Evolutionary conservation across 2,329 filamentous ascomycete genomes (phyloP), one percentile per base, ranked within the genome.

Genomic region (Phialemoniopsis sp.): DNA sequence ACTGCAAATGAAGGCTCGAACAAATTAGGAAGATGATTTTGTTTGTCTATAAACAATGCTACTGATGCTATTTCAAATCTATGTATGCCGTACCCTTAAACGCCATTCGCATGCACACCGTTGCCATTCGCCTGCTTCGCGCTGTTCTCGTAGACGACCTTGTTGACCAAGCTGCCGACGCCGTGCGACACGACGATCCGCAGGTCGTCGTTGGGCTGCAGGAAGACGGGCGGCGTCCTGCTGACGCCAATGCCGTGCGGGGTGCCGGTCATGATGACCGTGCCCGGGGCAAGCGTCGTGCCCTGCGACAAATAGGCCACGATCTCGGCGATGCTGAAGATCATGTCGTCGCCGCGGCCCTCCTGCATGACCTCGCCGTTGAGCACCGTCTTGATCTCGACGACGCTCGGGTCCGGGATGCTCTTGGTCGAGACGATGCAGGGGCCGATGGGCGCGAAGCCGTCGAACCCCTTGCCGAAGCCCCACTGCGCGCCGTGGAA

Each of bases 191-290:
- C 21, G 6, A 26, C 21, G 21, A 26, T 26, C 21, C 57, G 47
- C 37, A 67, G 62, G 37, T 51, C 48, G 37, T 51, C 48, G 13
- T 37, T 42, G 40, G 47, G 40, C 32, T 47, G 26, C 4, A 51
- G 37, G 31, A 37, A 31, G 16, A 51, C 39, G 40, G 44, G 45
- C 35, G 64, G 63, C 21, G 59, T 58, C 28, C 61, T 55, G 48
- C 62, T 61, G 4, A 59, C 57, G 5, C 68, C 68, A 14, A 71
- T 66, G 17, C 68, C 66, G 1, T 60, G 57, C 0, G 59, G 59
- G 2, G 67, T 68, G 5, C 65, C 64, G 2, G 62, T 66, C 53
- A 66, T 59, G 34, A 67, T 61, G 15, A 64, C 37, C 3, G 60
- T 66, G 5, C 62, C 62, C n/a, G 53, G 47, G 33, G 54, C 53